Evolutionary conservation across 2,329 filamentous ascomycete genomes (phyloP).

Genomic region (Talaromyces marneffei): DNA sequence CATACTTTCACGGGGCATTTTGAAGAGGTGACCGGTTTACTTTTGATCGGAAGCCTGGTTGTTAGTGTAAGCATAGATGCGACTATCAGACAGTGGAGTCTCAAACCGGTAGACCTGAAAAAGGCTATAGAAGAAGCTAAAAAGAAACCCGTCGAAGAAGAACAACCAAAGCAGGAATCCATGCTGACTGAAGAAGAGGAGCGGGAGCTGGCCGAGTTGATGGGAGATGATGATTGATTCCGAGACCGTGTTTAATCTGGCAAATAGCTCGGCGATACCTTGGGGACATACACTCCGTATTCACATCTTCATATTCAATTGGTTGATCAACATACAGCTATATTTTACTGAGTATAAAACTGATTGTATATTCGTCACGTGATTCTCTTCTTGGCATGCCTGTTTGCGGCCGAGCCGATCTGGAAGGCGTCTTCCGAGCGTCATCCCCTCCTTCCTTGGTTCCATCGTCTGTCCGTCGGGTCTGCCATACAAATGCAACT

Average conservation of each 20-base stretch:
- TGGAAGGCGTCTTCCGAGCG: neutral
- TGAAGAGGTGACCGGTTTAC: slow-evolving; percentile 82
- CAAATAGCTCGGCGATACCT: too few species aligned
- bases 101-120: slow-evolving; percentile 58
- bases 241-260: too few species aligned
- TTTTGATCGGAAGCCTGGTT: slow-evolving; percentile 54
- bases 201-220: slow-evolving; percentile 81
- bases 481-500: neutral
- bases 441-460: neutral
- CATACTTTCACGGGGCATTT: slow-evolving; percentile 77
- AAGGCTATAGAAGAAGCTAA: slow-evolving; percentile 48
- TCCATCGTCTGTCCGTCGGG: neutral
- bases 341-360: too few species aligned
- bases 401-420: slow-evolving; percentile 3
- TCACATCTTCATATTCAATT: too few species aligned
- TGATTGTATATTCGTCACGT: neutral
- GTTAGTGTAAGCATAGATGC: slow-evolving; percentile 86
- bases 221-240: slow-evolving; percentile 62
- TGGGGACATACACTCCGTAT: too few species aligned
- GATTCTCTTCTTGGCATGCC: neutral
- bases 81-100: slow-evolving; percentile 77
- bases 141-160: slow-evolving; percentile 40
- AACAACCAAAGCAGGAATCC: slow-evolving; percentile 44
- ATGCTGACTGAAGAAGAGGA: slow-evolving; percentile 83
- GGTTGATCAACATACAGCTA: too few species aligned